Base-by-base conservation (phyloP, 148 eudicot species). In the Silene latifolia region DNA sequence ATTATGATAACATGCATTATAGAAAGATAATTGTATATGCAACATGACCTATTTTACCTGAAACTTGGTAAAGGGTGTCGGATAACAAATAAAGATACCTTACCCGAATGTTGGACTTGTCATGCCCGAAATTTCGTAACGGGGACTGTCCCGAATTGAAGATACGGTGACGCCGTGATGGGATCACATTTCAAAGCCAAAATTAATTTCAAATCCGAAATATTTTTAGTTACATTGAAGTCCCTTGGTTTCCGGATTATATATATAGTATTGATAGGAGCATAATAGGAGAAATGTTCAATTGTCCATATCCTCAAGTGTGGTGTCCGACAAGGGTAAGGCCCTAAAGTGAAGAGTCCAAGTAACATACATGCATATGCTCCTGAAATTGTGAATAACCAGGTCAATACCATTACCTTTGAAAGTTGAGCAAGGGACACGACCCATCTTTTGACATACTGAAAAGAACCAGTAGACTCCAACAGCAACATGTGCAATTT, bases 401-500 rank as follows among this genome's bases (percentile, higher is more conserved):
- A 68, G 48, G 11, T 56, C 19, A 15, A 58, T 63, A 88, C 96
- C 19, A 15, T 53, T 63, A 88, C 98, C 98, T 91, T 78, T 83
- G 75, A 94, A 91, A 63, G 97, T 78, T 48, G 91, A 79, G 83
- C 87, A 90, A 73, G 98, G 98, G 56, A 78, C 80, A 25, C 89
- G 84, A 2, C 92, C 95, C 85, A 85, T 85, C 87, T 89, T 90
- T 80, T 84, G 84, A 80, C 98, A 94, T 27, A 94, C 84, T 15
- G 83, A 86, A 23, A 89, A 70, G 56, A 94, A 94, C 98, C 98
- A 94, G 79, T 81, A 78, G 77, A 90, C 91, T 64, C 98, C 98
- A 77, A 94, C 97, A 32, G 97, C 98, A 77, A 91, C 98, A 82
- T 94, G 97, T 44, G 97, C 97, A 72, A 94, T 88, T 81, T 94